Evolutionary conservation across 768 basidiomycete genomes (phyloP).

Genomic region (Macrolepiota albuminosa): DNA sequence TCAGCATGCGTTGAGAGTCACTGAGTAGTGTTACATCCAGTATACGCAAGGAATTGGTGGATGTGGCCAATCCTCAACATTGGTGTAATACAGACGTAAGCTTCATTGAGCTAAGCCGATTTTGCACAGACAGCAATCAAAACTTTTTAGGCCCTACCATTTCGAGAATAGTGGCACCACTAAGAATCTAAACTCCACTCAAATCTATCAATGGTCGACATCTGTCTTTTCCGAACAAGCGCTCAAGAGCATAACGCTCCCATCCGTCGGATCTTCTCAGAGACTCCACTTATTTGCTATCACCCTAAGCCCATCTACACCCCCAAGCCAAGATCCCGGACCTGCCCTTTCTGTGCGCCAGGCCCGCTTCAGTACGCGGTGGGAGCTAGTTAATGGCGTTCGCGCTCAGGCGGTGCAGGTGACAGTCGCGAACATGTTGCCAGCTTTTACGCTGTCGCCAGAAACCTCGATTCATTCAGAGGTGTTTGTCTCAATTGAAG

Average conservation of each 20-base stretch:
- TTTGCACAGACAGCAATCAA: not conserved
- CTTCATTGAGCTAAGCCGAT: not conserved
- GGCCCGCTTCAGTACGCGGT: slow-evolving; percentile 41
- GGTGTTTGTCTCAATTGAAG: slow-evolving; percentile 32
- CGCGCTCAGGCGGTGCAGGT: slow-evolving; percentile 47
- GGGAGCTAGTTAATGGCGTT: slow-evolving; percentile 32
- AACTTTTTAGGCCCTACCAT: slow-evolving; percentile 36
- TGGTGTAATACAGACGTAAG: slow-evolving; percentile 41
- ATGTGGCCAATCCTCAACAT: slow-evolving; percentile 33
- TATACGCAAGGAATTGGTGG: slow-evolving; percentile 43
- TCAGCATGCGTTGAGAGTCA: not conserved
- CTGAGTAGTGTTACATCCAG: slow-evolving; percentile 18
- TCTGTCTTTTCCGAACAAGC: slow-evolving; percentile 35
- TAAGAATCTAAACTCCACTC: slow-evolving; percentile 37
- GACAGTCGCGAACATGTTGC: slow-evolving; percentile 46
- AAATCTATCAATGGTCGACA: slow-evolving; percentile 42
- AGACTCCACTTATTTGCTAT: slow-evolving; percentile 44
- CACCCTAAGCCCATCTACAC: slow-evolving; percentile 30
- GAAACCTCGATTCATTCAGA: slow-evolving; percentile 26
- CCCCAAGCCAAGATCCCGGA: slow-evolving; percentile 2
- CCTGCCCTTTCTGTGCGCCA: slow-evolving; percentile 35
- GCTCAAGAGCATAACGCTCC: slow-evolving; percentile 41
- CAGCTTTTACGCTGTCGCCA: slow-evolving; percentile 23
- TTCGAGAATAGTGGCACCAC: slow-evolving; percentile 29
- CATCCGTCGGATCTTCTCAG: slow-evolving; percentile 21